Evolutionary conservation across 2,329 filamentous ascomycete species (phyloP).

Genomic region (Fusarium praegraminearum): DNA sequence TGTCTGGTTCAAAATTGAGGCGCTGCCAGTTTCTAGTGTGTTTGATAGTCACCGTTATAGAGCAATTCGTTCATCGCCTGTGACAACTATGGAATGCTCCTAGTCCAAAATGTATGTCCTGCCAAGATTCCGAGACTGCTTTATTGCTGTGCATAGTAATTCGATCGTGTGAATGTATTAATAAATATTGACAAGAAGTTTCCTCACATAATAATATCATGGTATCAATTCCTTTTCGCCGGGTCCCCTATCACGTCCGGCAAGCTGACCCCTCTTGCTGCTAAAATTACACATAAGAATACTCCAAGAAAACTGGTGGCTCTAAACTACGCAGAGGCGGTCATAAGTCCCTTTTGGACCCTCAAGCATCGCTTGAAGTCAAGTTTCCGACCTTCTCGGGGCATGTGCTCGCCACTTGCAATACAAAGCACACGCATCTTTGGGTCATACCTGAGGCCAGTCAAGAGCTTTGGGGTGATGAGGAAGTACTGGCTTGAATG

Average conservation of each 20-base stretch:
- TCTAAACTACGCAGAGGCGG: conserved; percentile 44
- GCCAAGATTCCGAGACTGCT: not conserved
- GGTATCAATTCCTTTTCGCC: conserved; percentile 30
- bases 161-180: not conserved
- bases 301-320: not conserved
- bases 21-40: not conserved
- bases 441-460: conserved; percentile 83
- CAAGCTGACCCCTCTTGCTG: not conserved
- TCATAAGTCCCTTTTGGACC: conserved; percentile 57
- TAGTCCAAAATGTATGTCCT: not conserved
- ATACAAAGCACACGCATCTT: conserved; percentile 97
- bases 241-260: not conserved
- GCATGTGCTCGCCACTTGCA: conserved; percentile 84
- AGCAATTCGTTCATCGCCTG: not conserved
- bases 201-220: conserved; percentile 2
- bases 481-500: conserved; percentile 91
- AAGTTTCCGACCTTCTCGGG: conserved; percentile 63
- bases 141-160: not conserved
- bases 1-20: conserved; percentile 23
- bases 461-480: conserved; percentile 95
- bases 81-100: not conserved
- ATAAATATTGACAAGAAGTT: not conserved
- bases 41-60: not conserved
- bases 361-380: conserved; percentile 62
- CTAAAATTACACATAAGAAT: conserved; percentile 2